phyloP scores from a whole-genome alignment of 352 stramenopile genomes.

The Pythium rishiriense region DNA sequence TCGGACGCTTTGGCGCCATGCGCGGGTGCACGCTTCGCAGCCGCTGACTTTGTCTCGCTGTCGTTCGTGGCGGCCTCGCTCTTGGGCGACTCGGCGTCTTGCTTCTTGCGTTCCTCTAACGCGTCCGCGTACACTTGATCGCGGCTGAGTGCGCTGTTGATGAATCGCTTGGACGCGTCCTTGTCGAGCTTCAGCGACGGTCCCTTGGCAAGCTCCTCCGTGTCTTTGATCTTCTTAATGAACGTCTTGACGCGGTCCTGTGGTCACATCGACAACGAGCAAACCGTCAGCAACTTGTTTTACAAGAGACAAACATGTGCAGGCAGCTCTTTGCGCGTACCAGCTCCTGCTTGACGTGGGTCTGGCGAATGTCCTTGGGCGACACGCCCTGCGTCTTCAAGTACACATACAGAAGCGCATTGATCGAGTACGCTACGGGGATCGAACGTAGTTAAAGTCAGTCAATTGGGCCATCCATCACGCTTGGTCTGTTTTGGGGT shows the following conservation, averaged over 20 bases:
- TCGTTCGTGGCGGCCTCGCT: constrained; percentile 33
- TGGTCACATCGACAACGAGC: too few relatives aligned
- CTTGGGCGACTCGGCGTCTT: constrained; percentile 47
- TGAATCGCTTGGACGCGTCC: constrained; percentile 76
- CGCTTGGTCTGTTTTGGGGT: neutral
- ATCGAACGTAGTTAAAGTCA: too few relatives aligned
- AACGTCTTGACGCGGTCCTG: constrained; percentile 87
- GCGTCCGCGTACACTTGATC: constrained; percentile 85
- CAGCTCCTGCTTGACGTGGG: constrained; percentile 89
- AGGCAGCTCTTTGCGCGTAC: constrained; percentile 25
- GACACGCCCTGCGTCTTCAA: constrained; percentile 87
- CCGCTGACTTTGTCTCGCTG: constrained; percentile 9
- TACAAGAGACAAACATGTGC: neutral
- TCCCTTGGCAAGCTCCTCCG: constrained; percentile 79
- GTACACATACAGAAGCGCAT: constrained; percentile 86
- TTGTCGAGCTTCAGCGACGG: constrained; percentile 79
- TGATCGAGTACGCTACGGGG: constrained; percentile 86
- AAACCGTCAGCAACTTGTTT: neutral
- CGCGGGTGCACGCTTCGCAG: constrained; percentile 18
- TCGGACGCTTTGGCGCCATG: constrained; percentile 25
- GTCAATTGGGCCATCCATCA: too few relatives aligned
- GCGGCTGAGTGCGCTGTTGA: constrained; percentile 82
- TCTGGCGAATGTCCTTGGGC: constrained; percentile 86
- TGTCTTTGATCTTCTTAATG: constrained; percentile 89
- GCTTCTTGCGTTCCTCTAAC: constrained; percentile 49